Percentiles rank a stretch among this genome's conserved stretches.
Evolutionary conservation across 2,329 filamentous ascomycete genomes (phyloP).

Genomic region (Coniella vitis): DNA sequence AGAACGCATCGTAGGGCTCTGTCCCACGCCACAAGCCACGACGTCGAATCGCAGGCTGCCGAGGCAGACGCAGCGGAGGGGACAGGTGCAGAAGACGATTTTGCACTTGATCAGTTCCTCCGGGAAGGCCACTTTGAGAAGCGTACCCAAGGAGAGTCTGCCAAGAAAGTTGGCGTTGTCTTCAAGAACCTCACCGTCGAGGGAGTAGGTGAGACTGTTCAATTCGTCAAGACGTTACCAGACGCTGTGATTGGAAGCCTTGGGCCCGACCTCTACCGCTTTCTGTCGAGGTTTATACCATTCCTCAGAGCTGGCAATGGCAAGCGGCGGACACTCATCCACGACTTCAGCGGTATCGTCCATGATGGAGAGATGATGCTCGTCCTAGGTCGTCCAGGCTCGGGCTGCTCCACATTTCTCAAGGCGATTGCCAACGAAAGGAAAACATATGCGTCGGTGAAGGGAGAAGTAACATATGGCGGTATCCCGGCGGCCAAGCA

Average conservation of each 20-base stretch:
- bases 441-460: constrained; percentile 54
- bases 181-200: constrained; percentile 72
- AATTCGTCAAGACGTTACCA: constrained; percentile 66
- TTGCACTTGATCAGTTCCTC: constrained; percentile 65
- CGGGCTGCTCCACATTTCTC: constrained; percentile 50
- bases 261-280: constrained; percentile 67
- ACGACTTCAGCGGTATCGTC: constrained; percentile 49
- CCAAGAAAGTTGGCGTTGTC: constrained; percentile 71
- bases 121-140: constrained; percentile 71
- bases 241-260: constrained; percentile 72
- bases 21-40: not conserved
- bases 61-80: constrained; percentile 21
- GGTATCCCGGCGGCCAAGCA: constrained; percentile 38
- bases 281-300: constrained; percentile 41
- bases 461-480: constrained; percentile 60
- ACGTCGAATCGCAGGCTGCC: constrained; percentile 6
- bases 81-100: constrained; percentile 51
- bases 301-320: constrained; percentile 14
- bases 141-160: constrained; percentile 56
- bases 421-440: constrained; percentile 65
- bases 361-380: constrained; percentile 50
- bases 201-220: constrained; percentile 58
- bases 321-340: constrained; percentile 28
- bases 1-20: not conserved
- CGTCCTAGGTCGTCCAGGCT: constrained; percentile 50